A percentile compares a stretch with the other conserved stretches of the same genome.
phyloP scores from a whole-genome alignment of 139 green algal species.

The Axilococcus clingmanii region DNA sequence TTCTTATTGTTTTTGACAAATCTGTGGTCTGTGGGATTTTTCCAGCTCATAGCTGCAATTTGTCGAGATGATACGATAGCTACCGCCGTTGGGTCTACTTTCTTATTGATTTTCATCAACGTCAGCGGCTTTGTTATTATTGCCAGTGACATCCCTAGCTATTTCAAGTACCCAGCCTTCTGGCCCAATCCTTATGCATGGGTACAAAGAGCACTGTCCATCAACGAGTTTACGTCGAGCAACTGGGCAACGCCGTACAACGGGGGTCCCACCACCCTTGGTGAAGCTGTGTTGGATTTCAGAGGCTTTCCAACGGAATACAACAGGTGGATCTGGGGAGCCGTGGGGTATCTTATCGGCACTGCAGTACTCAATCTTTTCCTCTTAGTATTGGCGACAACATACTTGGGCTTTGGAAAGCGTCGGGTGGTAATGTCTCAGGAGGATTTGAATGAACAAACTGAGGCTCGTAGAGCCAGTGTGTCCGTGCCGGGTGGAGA shows the following conservation, averaged over 20 bases:
- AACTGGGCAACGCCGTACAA: conserved; percentile 10
- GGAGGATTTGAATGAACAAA: not conserved
- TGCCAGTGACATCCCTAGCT: conserved; percentile 13
- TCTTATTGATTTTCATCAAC: conserved; percentile 1
- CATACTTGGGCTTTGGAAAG: not conserved
- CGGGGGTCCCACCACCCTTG: conserved; percentile 4
- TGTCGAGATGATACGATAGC: conserved; percentile 18
- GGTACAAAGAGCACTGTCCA: not conserved
- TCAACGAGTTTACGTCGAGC: conserved; percentile 29
- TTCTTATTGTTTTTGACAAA: conserved; percentile 8
- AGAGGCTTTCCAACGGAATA: conserved; percentile 13
- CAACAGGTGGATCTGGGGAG: conserved; percentile 20
- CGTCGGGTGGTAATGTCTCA: not conserved
- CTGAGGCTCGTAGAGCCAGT: not conserved
- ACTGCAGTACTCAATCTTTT: not conserved
- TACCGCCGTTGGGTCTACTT: conserved; percentile 13
- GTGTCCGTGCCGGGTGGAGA: no score
- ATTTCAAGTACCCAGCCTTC: conserved; percentile 23
- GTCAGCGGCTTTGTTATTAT: conserved; percentile 20
- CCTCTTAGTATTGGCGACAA: not conserved
- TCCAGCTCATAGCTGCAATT: conserved; percentile 17
- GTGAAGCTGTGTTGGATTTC: conserved; percentile 3
- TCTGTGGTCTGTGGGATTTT: conserved; percentile 5
- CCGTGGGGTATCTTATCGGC: not conserved
- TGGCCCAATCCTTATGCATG: conserved; percentile 13